Percentiles rank a stretch among this genome's conserved stretches.
Conservation (phyloP, 2,329 filamentous ascomycete species). For the Ustilaginoidea virens region DNA sequence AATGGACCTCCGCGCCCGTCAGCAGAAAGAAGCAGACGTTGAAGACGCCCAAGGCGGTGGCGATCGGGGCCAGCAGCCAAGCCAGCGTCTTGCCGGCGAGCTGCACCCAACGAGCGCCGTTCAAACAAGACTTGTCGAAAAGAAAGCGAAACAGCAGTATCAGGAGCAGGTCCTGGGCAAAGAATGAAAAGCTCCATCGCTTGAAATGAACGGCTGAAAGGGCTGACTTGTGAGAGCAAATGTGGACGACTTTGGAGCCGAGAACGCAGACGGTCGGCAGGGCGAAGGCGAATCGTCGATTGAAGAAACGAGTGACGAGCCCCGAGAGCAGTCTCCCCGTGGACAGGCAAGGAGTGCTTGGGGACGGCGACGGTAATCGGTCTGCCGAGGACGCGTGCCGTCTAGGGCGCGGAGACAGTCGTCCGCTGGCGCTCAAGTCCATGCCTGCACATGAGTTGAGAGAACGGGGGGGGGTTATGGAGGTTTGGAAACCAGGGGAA, state of each 20-base stretch:
- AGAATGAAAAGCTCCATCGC: conserved; percentile 16
- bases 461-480: no score
- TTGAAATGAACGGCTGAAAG: conserved; percentile 12
- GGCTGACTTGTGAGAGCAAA: conserved; percentile 13
- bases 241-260: conserved; percentile 14
- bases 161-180: conserved; percentile 15
- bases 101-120: no score
- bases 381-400: no score
- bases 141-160: conserved; percentile 15
- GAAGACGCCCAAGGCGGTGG: conserved; percentile 11
- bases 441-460: no score
- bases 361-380: no score
- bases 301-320: conserved; percentile 9
- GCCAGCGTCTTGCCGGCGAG: conserved; percentile 6
- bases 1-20: conserved; percentile 18
- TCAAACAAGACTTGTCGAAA: conserved; percentile 12
- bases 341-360: no score
- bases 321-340: no score
- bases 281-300: conserved; percentile 15
- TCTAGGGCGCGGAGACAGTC: no score
- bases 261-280: conserved; percentile 11
- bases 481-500: no score
- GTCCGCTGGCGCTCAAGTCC: no score
- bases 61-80: conserved; percentile 7
- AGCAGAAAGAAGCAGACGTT: conserved; percentile 13